Base-by-base conservation (phyloP, 257 asterid genomes). In the Nicotiana knightiana region DNA sequence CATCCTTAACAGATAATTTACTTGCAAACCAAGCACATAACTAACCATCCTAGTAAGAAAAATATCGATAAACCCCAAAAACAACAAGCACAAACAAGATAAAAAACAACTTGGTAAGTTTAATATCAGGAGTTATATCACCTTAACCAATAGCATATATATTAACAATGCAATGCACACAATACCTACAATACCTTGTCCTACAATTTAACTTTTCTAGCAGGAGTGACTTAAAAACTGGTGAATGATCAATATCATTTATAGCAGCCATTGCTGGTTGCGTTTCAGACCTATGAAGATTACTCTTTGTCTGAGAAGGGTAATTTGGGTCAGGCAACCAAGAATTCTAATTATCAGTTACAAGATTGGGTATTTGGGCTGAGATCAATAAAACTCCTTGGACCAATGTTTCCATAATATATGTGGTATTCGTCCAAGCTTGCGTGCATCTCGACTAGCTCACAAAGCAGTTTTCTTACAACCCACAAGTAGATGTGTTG, bases 141-240 rank as follows among this genome's bases (percentile, higher is more conserved):
- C 99, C 99, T 76, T 96, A 96, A 8, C 99, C 99, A 84, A 96
- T 96, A 5, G 99, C 93, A 84, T 98, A 94, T 97, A 96, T 94
- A 18, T 97, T 96, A 48, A 96, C 99, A 80, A 96, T 92, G 85
- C 98, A 94, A 96, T 92, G 77, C 85, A 83, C 77, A 94, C 99
- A 28, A 28, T 28, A 48, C 99, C 99, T 54, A 89, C 58, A 83
- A 93, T 87, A n/a, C 91, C 92, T 83, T 94, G 99, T 58, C 89
- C 85, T 17, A 96, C 89, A 85, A 93, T 86, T 16, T 97, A 87
- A 1, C 53, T 39, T 4, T 87, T 90, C 88, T 12, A 79, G 79
- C 63, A 85, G 89, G 11, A 98, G 98, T 53, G 91, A 87, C 58
- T 93, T 91, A 3, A 86, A 0, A 57, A 21, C 79, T 3, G 89